phyloP scores from a whole-genome alignment of 2,329 filamentous ascomycete species.

The Kalmusia sp. region DNA sequence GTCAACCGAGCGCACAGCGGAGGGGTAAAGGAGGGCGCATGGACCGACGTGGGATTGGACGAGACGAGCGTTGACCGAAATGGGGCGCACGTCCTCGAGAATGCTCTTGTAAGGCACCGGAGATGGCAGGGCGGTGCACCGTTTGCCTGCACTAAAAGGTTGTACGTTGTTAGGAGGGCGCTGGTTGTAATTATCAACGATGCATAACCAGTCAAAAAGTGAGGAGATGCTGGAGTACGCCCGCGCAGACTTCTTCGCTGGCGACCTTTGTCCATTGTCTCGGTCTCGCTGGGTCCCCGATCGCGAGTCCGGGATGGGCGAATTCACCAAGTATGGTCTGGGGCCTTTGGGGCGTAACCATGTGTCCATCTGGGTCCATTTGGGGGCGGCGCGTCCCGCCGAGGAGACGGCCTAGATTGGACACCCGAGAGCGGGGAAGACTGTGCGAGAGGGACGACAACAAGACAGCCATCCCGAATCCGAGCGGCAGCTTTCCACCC shows the following conservation, averaged over 20 bases:
- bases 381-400: slow-evolving; percentile 40
- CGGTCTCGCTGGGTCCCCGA: background rate
- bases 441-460: slow-evolving; percentile 22
- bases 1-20: slow-evolving; percentile 14
- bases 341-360: slow-evolving; percentile 14
- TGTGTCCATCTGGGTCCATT: slow-evolving; percentile 1
- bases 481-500: slow-evolving; percentile 24
- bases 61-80: slow-evolving; percentile 24
- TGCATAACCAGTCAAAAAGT: slow-evolving; percentile 6
- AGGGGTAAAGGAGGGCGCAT: slow-evolving; percentile 23
- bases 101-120: slow-evolving; percentile 25
- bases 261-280: slow-evolving; percentile 5
- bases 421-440: slow-evolving; percentile 30
- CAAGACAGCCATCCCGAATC: slow-evolving; percentile 21
- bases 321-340: background rate
- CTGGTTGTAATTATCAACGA: background rate
- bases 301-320: slow-evolving; percentile 1
- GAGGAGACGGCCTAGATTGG: slow-evolving; percentile 23
- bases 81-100: slow-evolving; percentile 29
- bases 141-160: slow-evolving; percentile 23
- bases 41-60: slow-evolving; percentile 28
- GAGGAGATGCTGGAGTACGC: slow-evolving; percentile 16
- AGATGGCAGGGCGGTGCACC: slow-evolving; percentile 36
- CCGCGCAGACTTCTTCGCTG: slow-evolving; percentile 14
- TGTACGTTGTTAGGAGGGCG: slow-evolving; percentile 17